Conservation (phyloP, 1,139 yeast species). For the Blastobotrys apis region DNA sequence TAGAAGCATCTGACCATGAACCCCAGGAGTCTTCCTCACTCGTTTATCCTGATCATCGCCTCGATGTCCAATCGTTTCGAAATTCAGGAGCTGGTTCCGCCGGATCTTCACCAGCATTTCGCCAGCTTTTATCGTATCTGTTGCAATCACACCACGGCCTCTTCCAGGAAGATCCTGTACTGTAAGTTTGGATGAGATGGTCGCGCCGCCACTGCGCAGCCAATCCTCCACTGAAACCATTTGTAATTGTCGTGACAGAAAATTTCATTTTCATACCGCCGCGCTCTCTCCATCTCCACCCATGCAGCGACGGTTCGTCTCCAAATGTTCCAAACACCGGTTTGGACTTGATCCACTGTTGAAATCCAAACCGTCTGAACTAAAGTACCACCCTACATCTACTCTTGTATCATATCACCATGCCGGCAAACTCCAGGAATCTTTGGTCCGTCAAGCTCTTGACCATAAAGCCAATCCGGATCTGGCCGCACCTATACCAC, state of each 20-base stretch:
- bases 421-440: conserved; percentile 62
- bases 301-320: conserved; percentile 1
- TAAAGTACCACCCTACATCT: conserved; percentile 51
- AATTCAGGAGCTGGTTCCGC: conserved; percentile 55
- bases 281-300: not conserved
- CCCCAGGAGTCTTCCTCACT: conserved; percentile 10
- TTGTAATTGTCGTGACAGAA: not conserved
- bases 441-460: conserved; percentile 56
- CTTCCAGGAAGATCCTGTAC: conserved; percentile 39
- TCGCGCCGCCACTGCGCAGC: conserved; percentile 23
- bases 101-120: conserved; percentile 55
- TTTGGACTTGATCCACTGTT: conserved; percentile 10
- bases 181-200: conserved; percentile 27
- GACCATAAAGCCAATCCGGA: conserved; percentile 45
- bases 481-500: conserved; percentile 40
- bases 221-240: conserved; percentile 14
- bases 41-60: conserved; percentile 15
- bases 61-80: conserved; percentile 44
- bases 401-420: conserved; percentile 50
- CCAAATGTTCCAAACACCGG: conserved; percentile 8
- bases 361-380: conserved; percentile 16
- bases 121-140: conserved; percentile 35
- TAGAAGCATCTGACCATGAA: conserved; percentile 29
- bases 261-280: not conserved
- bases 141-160: conserved; percentile 64